phyloP scores from a whole-genome alignment of 805 yeast genomes.

The Maudiozyma barnettii region DNA sequence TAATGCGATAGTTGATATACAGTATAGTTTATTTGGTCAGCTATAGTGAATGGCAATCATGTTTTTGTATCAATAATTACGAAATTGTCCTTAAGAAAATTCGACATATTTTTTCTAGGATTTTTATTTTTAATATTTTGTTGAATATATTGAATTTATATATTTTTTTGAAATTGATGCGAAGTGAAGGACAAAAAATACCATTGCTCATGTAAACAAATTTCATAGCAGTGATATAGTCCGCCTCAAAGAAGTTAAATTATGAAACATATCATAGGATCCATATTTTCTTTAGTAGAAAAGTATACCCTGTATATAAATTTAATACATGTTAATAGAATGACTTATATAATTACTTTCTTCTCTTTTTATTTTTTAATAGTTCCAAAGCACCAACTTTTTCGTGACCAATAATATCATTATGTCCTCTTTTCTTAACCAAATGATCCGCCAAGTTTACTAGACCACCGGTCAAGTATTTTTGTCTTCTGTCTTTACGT shows the following conservation, averaged over 20 bases:
- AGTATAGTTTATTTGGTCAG: too few species aligned
- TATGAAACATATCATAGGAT: background rate
- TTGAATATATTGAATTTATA: too few species aligned
- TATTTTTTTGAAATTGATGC: too few species aligned
- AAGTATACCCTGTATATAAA: too few species aligned
- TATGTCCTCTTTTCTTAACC: conserved; percentile 57
- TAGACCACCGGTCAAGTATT: conserved; percentile 72
- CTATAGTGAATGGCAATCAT: too few species aligned
- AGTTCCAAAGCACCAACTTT: conserved; percentile 60
- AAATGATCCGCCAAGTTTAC: conserved; percentile 70
- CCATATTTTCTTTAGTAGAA: background rate
- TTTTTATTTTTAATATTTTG: too few species aligned
- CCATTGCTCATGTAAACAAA: background rate
- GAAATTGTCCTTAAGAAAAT: too few species aligned
- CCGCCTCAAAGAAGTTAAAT: background rate
- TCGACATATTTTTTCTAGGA: too few species aligned
- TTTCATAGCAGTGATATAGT: background rate
- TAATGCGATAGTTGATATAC: too few species aligned
- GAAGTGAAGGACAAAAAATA: too few species aligned
- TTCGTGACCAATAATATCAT: conserved; percentile 59
- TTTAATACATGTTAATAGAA: background rate
- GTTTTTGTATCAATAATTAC: too few species aligned
- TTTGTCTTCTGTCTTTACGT: conserved; percentile 54
- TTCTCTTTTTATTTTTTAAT: conserved; percentile 31
- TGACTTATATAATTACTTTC: background rate